Base-by-base conservation (phyloP, 805 yeast genomes). In the Candida boidinii region DNA sequence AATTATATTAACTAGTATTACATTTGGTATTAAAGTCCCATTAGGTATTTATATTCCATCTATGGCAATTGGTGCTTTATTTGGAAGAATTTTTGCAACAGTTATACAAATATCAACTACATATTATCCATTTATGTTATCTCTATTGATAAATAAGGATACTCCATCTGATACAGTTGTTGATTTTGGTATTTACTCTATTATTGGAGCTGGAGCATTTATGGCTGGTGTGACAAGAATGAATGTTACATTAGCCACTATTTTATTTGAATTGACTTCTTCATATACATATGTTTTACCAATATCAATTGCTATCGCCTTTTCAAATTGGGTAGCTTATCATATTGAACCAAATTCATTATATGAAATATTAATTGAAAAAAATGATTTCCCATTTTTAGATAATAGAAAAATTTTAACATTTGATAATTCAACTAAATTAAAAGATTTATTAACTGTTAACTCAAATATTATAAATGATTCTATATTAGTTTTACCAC, bases 171-270 rank as follows among this genome's bases (percentile, higher is more conserved):
- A 41, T n/a, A 42, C 40, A n/a, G 44, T 41, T 4, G 44, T 45
- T 4, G 60, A 70, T 68, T n/a, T 88, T 0, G 82, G 85, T 0
- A 79, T 82, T 0, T 86, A 85, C 48, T 94, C 94, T 0, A 79
- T 85, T 6, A 83, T 85, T 16, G 95, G 95, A 0, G 85, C 94
- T 0, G 94, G 87, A 1, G 68, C 94, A 1, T 80, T 83, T 36
- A 62, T 84, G 43, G 74, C 92, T 0, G 94, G 94, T 4, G 75
- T 79, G n/a, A 83, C 95, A 3, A 74, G 83, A 42, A 69, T 85
- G 57, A 82, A 88, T 4, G 79, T 83, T 41, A 71, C 86, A 29
- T 76, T 81, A 6, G 95, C 83, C 12, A 88, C 85, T 6, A 73
- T 86, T 18, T 64, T 84, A 41, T 81, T 83, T 53, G 95, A 85